phyloP scores from a whole-genome alignment of 306 rosid species.

The Quercus aquifolioides region DNA sequence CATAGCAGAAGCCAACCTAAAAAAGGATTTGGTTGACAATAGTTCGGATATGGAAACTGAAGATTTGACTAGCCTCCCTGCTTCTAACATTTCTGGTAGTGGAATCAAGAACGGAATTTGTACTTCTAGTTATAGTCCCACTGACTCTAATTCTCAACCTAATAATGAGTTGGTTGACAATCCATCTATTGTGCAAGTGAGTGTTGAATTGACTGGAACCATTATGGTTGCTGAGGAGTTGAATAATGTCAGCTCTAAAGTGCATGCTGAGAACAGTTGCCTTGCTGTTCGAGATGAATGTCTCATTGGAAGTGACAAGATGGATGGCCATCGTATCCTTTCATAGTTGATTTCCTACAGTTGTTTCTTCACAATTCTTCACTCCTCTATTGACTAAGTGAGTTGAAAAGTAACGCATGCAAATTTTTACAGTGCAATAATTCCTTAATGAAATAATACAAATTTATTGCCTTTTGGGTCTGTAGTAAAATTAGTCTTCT shows the following conservation, averaged over 20 bases:
- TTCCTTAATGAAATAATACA: not conserved
- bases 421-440: conserved; percentile 1
- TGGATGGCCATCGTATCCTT: conserved; percentile 50
- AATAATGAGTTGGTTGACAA: conserved; percentile 18
- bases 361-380: not conserved
- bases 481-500: not conserved
- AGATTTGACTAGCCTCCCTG: conserved; percentile 28
- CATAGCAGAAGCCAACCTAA: conserved; percentile 13
- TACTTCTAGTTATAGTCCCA: not conserved
- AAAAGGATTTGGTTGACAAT: conserved; percentile 18
- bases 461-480: not conserved
- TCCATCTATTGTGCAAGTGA: conserved; percentile 30
- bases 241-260: conserved; percentile 13
- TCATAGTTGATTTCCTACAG: conserved; percentile 4
- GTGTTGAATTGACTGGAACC: conserved; percentile 31
- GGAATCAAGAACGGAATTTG: conserved; percentile 9
- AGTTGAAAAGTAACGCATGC: not conserved
- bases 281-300: conserved; percentile 25
- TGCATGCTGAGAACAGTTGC: conserved; percentile 33
- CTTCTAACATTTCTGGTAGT: conserved; percentile 17
- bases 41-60: conserved; percentile 42
- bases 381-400: not conserved
- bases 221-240: conserved; percentile 31
- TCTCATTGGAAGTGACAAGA: conserved; percentile 27
- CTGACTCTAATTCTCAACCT: conserved; percentile 1